These are phyloP conservation scores for Trichoderma orchidacearum DNA, from an alignment of 495 filamentous ascomycete species.

Conservation along the genomic window DNA sequence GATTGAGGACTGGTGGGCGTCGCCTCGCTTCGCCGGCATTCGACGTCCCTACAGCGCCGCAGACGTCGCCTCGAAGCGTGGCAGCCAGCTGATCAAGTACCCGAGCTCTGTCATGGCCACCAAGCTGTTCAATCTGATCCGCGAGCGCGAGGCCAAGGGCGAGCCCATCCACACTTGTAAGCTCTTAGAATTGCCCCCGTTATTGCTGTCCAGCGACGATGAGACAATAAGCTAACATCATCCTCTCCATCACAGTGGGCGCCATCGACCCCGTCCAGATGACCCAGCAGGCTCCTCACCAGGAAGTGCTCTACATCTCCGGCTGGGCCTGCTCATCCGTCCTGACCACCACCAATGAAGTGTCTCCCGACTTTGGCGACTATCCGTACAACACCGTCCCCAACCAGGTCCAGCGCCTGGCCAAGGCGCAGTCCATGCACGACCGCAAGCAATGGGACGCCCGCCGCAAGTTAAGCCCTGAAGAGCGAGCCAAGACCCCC, in stretches of 20 bases:
- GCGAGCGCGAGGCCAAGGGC: conserved; percentile 57
- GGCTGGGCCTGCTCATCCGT: conserved; percentile 95
- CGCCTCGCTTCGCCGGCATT: conserved; percentile 73
- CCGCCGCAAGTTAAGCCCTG: conserved; percentile 58
- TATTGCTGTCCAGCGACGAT: neutral
- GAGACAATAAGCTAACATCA: neutral
- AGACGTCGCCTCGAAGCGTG: conserved; percentile 87
- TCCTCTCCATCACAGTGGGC: conserved; percentile 49
- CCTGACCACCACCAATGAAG: conserved; percentile 88
- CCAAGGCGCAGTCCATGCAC: conserved; percentile 93
- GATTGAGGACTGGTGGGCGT: conserved; percentile 78
- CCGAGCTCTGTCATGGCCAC: conserved; percentile 86
- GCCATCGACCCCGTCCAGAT: conserved; percentile 97
- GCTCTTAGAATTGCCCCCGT: conserved; percentile 18
- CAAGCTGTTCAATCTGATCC: conserved; percentile 83
- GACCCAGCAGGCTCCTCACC: conserved; percentile 94
- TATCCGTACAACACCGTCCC: conserved; percentile 98
- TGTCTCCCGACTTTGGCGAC: conserved; percentile 92
- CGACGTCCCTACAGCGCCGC: conserved; percentile 80
- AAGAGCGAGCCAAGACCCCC: conserved; percentile 56
- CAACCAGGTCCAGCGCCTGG: conserved; percentile 89
- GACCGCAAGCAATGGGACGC: conserved; percentile 90
- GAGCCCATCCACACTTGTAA: conserved; percentile 84
- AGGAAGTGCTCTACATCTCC: conserved; percentile 90
- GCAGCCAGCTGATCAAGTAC: conserved; percentile 72